These are phyloP conservation scores for Gonapodya prolifera DNA, from an alignment of 192 early-diverging fungal genomes.

Conservation along the genomic window DNA sequence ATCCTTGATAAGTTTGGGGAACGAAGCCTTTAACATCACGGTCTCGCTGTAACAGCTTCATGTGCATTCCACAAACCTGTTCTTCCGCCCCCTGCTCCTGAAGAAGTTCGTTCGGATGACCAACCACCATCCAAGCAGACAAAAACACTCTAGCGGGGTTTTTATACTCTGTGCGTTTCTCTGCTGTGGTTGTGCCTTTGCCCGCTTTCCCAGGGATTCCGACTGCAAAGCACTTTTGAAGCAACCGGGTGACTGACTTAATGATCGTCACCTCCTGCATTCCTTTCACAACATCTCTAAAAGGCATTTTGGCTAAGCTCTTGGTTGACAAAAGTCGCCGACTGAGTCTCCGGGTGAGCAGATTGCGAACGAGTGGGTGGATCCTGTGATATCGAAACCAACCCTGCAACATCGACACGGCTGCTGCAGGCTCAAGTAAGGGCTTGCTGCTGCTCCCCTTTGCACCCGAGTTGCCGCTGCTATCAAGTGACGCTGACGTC, in stretches of 20 bases:
- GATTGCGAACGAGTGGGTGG: conserved; percentile 11
- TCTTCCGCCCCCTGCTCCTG: conserved; percentile 33
- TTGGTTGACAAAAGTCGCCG: conserved; percentile 10
- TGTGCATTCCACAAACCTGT: conserved; percentile 22
- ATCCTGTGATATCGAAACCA: conserved; percentile 6
- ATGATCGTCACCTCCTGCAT: conserved; percentile 26
- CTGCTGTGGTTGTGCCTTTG: neutral
- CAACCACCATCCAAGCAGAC: conserved; percentile 56
- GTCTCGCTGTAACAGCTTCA: neutral
- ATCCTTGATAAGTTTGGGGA: conserved; percentile 10
- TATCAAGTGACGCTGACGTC: neutral
- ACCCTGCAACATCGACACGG: conserved; percentile 22
- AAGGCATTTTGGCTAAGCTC: conserved; percentile 15
- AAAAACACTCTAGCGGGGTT: conserved; percentile 54
- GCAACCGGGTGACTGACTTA: conserved; percentile 17
- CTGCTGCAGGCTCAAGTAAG: conserved; percentile 3
- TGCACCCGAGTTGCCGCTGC: too few species aligned
- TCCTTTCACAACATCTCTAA: conserved; percentile 17
- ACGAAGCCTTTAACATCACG: neutral
- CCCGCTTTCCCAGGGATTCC: conserved; percentile 5
- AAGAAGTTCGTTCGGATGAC: conserved; percentile 49
- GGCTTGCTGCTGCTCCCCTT: neutral
- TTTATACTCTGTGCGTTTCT: conserved; percentile 11
- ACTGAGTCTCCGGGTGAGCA: neutral
- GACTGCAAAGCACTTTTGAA: conserved; percentile 14